Conservation (phyloP, 805 yeast species). For the Wickerhamomyces alni region DNA sequence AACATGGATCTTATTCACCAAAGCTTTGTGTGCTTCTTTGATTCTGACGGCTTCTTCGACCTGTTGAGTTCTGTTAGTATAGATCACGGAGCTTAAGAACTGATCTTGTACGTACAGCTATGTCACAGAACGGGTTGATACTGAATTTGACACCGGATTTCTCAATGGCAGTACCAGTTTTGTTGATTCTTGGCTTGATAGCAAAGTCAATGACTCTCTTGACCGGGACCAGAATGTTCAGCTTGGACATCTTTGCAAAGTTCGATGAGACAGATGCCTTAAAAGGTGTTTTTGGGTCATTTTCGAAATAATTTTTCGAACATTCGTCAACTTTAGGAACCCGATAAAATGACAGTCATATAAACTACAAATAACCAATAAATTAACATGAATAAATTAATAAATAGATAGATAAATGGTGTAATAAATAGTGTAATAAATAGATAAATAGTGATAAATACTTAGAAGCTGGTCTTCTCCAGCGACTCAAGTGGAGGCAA, state of each 20-base stretch:
- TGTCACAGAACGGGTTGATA: conserved; percentile 96
- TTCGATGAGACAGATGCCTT: background rate
- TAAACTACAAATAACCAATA: background rate
- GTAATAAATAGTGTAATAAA: background rate
- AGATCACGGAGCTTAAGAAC: too few species aligned
- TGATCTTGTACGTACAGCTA: conserved; percentile 48
- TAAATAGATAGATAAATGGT: conserved; percentile 3
- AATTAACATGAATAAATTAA: conserved; percentile 6
- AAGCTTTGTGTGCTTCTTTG: conserved; percentile 54
- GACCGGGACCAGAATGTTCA: conserved; percentile 84
- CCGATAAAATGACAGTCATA: background rate
- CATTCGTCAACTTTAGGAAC: background rate
- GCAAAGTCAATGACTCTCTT: conserved; percentile 94
- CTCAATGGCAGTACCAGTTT: conserved; percentile 72
- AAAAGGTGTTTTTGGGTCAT: too few species aligned
- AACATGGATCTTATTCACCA: conserved; percentile 81
- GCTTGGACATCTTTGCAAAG: conserved; percentile 33
- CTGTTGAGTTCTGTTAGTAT: too few species aligned
- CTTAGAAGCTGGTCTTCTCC: conserved; percentile 13
- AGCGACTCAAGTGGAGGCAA: conserved; percentile 18
- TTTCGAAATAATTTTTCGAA: background rate
- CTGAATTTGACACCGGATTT: conserved; percentile 86
- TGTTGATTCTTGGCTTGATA: conserved; percentile 86
- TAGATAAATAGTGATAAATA: background rate
- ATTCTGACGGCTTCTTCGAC: conserved; percentile 87